A percentile compares a stretch with the other conserved stretches of the same genome.
These are phyloP conservation scores for Erucastrum elatum DNA, from an alignment of 345 rosid species.

Conservation along the genomic window DNA sequence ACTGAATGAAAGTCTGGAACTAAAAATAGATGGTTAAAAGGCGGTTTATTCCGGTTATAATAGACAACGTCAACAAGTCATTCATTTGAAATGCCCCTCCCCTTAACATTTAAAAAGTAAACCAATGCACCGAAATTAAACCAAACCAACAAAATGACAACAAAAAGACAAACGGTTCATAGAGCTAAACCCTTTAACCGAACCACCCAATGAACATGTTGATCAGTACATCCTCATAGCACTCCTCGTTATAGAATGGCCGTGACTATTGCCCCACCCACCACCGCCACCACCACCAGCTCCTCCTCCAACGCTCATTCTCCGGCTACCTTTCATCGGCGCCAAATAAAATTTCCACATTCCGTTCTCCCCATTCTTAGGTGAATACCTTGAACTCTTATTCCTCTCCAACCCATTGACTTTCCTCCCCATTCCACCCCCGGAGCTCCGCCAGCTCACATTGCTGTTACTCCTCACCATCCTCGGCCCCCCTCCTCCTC, in stretches of 20 bases:
- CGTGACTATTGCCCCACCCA: constrained; percentile 64
- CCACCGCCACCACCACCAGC: constrained; percentile 39
- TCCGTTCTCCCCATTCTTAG: constrained; percentile 70
- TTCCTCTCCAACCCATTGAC: constrained; percentile 64
- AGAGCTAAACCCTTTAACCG: constrained; percentile 23
- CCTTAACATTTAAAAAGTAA: constrained; percentile 37
- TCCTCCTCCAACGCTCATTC: constrained; percentile 16
- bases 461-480: constrained; percentile 91
- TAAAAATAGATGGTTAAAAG: constrained; percentile 7
- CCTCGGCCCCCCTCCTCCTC: constrained; percentile 58
- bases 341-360: constrained; percentile 78
- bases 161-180: constrained; percentile 5
- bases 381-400: constrained; percentile 82
- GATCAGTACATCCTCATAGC: constrained; percentile 79
- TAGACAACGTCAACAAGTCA: constrained; percentile 24
- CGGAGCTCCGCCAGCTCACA: constrained; percentile 84
- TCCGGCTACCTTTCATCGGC: constrained; percentile 63
- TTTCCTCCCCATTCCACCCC: constrained; percentile 58
- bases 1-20: not conserved
- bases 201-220: constrained; percentile 36
- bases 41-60: constrained; percentile 37
- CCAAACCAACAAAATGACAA: constrained; percentile 28
- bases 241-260: constrained; percentile 89
- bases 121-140: constrained; percentile 37
- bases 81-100: constrained; percentile 20